Conservation (phyloP, 129 eudicot species). For the Oenanthe sinensis region DNA sequence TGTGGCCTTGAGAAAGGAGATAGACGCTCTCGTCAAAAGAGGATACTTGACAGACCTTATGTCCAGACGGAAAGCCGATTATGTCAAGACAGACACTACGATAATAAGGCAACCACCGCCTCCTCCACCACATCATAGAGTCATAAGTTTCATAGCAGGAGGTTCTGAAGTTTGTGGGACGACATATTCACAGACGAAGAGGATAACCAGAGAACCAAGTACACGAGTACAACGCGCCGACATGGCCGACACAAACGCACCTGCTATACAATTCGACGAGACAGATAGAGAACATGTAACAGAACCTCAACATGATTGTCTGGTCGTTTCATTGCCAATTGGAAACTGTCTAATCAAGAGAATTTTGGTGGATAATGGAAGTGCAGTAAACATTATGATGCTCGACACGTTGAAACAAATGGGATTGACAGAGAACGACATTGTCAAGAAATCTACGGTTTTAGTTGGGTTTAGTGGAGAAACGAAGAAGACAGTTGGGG, state of each 20-base stretch:
- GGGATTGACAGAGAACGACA: background rate
- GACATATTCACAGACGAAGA: background rate
- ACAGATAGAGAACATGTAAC: background rate
- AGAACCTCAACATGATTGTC: background rate
- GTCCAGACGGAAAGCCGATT: background rate
- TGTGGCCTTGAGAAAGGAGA: background rate
- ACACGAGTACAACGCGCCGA: no score
- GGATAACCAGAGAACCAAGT: background rate
- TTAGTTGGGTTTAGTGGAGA: slow-evolving; percentile 3
- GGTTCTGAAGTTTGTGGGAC: background rate
- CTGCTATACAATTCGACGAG: no score
- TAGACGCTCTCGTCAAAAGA: background rate
- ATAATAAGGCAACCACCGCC: background rate
- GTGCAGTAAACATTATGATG: background rate
- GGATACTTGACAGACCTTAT: background rate
- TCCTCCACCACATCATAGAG: background rate
- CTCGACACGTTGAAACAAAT: background rate
- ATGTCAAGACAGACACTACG: background rate
- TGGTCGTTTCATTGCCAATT: background rate
- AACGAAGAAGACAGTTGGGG: background rate
- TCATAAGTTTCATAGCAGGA: background rate
- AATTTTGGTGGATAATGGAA: background rate
- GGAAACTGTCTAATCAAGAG: background rate
- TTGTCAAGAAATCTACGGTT: background rate
- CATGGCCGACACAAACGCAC: no score